Evolutionary conservation across 148 eudicot genomes (phyloP).

Genomic region (Rhododendron ovatum): DNA sequence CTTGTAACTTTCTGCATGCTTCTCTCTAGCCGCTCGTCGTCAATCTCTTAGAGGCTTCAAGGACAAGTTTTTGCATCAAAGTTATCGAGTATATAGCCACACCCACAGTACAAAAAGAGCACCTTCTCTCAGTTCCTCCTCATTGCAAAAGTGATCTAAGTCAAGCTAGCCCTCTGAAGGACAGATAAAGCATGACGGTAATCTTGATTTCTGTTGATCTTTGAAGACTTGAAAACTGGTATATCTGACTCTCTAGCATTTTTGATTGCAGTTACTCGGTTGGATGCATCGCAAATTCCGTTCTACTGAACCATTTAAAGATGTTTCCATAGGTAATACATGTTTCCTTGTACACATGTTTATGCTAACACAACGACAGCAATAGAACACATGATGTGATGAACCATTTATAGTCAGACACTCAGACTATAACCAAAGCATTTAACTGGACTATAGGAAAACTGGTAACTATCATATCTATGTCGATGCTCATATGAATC

Average conservation of each 20-base stretch:
- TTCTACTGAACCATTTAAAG: conserved; percentile 60
- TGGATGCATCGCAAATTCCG: conserved; percentile 95
- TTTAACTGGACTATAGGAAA: background rate
- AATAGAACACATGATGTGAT: background rate
- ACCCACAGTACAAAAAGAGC: conserved; percentile 13
- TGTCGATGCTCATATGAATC: background rate
- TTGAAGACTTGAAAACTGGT: background rate
- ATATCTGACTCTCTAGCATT: conserved; percentile 3
- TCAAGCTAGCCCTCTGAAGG: conserved; percentile 12
- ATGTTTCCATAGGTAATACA: conserved; percentile 50
- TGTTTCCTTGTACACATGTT: background rate
- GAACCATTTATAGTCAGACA: background rate
- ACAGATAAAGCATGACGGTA: conserved; percentile 62
- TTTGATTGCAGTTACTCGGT: conserved; percentile 63
- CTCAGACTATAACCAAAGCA: background rate
- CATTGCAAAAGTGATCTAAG: conserved; percentile 21
- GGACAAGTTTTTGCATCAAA: conserved; percentile 10
- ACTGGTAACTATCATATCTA: background rate
- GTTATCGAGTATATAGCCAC: background rate
- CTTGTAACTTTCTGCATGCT: conserved; percentile 43
- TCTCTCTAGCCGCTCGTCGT: conserved; percentile 30
- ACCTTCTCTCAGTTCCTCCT: conserved; percentile 18
- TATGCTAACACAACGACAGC: background rate
- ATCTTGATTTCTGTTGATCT: background rate
- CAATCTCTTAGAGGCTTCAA: conserved; percentile 15